A percentile compares a stretch with the other conserved stretches of the same genome.
These are phyloP conservation scores for Calamus simplicifolius DNA, from an alignment of 176 grass and related monocot species.

Conservation along the genomic window DNA sequence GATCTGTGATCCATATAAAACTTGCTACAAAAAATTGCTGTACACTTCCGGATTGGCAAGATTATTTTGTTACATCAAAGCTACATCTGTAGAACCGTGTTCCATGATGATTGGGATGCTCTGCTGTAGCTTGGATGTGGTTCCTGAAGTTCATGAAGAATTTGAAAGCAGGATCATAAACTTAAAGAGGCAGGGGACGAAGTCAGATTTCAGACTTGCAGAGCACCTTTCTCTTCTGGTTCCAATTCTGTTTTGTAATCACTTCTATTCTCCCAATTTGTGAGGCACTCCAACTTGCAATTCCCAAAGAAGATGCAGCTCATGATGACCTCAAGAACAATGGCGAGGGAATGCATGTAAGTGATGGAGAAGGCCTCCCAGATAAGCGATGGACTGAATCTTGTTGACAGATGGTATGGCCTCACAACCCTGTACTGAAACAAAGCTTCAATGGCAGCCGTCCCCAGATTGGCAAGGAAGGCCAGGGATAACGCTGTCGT, in stretches of 20 bases:
- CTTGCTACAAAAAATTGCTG: no score
- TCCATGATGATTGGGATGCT: no score
- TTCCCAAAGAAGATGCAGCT: conserved; percentile 60
- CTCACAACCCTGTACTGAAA: conserved; percentile 68
- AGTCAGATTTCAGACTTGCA: conserved; percentile 30
- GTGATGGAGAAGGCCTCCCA: conserved; percentile 78
- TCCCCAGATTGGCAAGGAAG: conserved; percentile 60
- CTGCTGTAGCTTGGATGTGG: no score
- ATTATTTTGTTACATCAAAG: no score
- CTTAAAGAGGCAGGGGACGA: background rate
- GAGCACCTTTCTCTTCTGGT: conserved; percentile 24
- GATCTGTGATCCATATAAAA: no score
- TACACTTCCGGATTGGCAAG: no score
- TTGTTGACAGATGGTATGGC: conserved; percentile 19
- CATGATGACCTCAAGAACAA: conserved; percentile 80
- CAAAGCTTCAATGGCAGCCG: conserved; percentile 51
- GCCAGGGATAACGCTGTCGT: conserved; percentile 52
- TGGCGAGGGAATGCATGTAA: conserved; percentile 59
- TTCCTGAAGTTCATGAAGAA: no score
- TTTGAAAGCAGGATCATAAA: no score
- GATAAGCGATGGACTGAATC: conserved; percentile 29
- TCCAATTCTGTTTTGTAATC: conserved; percentile 5
- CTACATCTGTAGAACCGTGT: no score
- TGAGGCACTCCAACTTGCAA: conserved; percentile 15
- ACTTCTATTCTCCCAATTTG: conserved; percentile 4